phyloP scores from a whole-genome alignment of 139 green algal genomes.

The Haematococcus sp. region DNA sequence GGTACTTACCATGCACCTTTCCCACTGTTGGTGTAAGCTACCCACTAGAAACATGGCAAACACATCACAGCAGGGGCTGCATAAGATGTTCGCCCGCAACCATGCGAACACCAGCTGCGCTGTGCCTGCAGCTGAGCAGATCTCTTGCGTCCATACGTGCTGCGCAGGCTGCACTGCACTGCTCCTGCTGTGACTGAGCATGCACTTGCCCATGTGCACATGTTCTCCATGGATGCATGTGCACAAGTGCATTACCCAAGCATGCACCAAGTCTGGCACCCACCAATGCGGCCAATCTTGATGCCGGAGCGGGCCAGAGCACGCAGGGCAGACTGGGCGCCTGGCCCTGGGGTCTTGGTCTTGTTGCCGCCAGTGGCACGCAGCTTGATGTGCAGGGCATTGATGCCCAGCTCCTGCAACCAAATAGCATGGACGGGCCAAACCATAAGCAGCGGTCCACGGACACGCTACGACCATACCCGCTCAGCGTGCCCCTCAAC shows the following conservation, averaged over 20 bases:
- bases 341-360: slow-evolving; percentile 98
- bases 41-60: too few relatives aligned
- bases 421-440: too few relatives aligned
- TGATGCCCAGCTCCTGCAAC: slow-evolving; percentile 95
- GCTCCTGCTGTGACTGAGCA: not conserved
- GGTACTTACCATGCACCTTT: too few relatives aligned
- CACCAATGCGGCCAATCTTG: slow-evolving; percentile 98
- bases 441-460: not conserved
- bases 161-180: too few relatives aligned
- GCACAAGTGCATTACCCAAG: not conserved
- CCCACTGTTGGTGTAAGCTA: too few relatives aligned
- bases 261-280: slow-evolving; percentile 4
- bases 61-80: too few relatives aligned
- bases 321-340: slow-evolving; percentile 94
- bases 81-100: too few relatives aligned
- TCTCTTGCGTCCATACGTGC: too few relatives aligned
- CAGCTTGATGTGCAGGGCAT: slow-evolving; percentile 98
- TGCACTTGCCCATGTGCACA: not conserved
- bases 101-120: too few relatives aligned
- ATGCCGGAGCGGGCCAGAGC: slow-evolving; percentile 97
- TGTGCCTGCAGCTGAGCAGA: too few relatives aligned
- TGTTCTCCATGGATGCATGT: too few relatives aligned
- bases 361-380: slow-evolving; percentile 97
- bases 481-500: too few relatives aligned
- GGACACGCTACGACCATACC: not conserved